These are phyloP conservation scores for Ophiostoma angusticollis DNA, from an alignment of 2,329 filamentous ascomycete genomes.

Conservation along the genomic window DNA sequence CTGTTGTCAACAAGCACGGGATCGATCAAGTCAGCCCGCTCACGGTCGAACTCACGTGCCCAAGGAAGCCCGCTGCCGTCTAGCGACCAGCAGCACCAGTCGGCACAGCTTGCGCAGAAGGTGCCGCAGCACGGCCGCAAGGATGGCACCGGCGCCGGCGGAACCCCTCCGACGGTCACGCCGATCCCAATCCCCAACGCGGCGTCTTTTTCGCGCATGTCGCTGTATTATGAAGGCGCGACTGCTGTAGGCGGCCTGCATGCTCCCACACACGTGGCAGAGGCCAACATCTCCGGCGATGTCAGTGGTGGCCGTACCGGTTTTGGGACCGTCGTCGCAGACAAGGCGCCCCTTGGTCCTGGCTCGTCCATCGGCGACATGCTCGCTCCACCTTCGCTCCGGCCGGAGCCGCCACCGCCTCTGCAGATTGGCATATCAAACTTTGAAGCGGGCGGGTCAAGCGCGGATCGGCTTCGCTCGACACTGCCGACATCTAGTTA, in stretches of 20 bases:
- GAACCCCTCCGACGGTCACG: not conserved
- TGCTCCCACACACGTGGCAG: constrained; percentile 1
- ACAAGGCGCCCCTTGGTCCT: constrained; percentile 12
- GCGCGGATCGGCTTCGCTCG: constrained; percentile 31
- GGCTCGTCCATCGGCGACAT: constrained; percentile 35
- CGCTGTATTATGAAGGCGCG: constrained; percentile 7
- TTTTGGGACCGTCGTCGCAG: constrained; percentile 1
- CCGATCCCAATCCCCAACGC: constrained; percentile 13
- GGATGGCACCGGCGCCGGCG: not conserved
- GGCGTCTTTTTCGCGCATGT: constrained; percentile 17
- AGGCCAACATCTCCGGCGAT: not conserved
- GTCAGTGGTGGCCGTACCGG: not conserved
- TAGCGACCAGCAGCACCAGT: constrained; percentile 1
- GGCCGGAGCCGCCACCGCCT: constrained; percentile 39
- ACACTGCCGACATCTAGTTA: constrained; percentile 61
- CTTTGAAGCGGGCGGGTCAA: constrained; percentile 34
- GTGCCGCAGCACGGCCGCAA: too few relatives aligned
- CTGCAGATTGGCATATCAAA: constrained; percentile 34
- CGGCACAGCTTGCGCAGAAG: too few relatives aligned
- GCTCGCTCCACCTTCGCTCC: constrained; percentile 43
- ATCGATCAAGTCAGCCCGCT: constrained; percentile 31
- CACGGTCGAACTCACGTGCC: constrained; percentile 41
- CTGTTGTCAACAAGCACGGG: constrained; percentile 30
- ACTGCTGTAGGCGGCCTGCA: constrained; percentile 14
- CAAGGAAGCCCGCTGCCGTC: constrained; percentile 14